A percentile compares a stretch with the other conserved stretches of the same genome.
phyloP scores from a whole-genome alignment of 306 rosid species.

The Quercus dentata region DNA sequence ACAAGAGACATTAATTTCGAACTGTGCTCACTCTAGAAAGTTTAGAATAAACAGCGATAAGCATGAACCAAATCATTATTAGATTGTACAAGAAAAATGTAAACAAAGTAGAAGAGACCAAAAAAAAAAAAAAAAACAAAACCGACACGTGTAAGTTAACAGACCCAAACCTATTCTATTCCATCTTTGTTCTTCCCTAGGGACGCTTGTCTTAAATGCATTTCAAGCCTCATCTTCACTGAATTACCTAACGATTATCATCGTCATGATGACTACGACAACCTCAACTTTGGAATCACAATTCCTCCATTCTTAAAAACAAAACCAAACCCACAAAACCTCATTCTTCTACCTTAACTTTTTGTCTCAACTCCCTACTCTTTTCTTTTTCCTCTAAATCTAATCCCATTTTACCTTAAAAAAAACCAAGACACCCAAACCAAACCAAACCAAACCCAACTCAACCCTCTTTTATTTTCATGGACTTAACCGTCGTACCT shows the following conservation, averaged over 20 bases:
- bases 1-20: too few relatives aligned
- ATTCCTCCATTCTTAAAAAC: slow-evolving; percentile 1
- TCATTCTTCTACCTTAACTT: background rate
- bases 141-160: slow-evolving; percentile 6
- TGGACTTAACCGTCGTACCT: slow-evolving; percentile 32
- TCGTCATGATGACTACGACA: background rate
- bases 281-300: background rate
- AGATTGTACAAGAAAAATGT: too few relatives aligned
- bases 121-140: too few relatives aligned
- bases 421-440: background rate
- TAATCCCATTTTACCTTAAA: background rate
- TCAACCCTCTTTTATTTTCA: background rate
- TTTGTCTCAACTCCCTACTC: background rate
- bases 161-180: too few relatives aligned
- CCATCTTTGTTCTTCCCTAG: background rate
- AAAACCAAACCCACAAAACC: background rate
- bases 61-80: too few relatives aligned
- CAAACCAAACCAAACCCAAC: too few relatives aligned
- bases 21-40: too few relatives aligned
- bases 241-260: background rate
- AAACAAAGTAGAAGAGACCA: too few relatives aligned
- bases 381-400: background rate
- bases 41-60: too few relatives aligned
- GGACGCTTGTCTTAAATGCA: slow-evolving; percentile 12
- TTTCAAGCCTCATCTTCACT: background rate